phyloP scores from a whole-genome alignment of 768 basidiomycete genomes.

The Tricholoma matsutake region DNA sequence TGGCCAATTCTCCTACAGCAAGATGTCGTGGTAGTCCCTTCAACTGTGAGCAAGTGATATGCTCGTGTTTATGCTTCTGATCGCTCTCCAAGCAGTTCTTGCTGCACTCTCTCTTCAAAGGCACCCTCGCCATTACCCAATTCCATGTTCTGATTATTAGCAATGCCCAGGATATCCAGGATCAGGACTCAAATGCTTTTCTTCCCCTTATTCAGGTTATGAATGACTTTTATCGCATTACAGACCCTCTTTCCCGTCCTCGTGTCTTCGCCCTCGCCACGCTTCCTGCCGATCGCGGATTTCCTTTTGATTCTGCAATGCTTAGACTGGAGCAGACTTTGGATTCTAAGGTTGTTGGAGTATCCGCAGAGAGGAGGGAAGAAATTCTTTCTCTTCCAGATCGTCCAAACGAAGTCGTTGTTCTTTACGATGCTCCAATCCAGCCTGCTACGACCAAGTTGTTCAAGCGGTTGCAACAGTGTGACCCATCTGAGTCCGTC shows the following conservation, averaged over 20 bases:
- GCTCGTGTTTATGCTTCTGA: background rate
- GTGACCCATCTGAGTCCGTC: slow-evolving; percentile 38
- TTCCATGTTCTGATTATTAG: slow-evolving; percentile 42
- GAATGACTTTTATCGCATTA: slow-evolving; percentile 40
- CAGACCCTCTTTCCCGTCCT: slow-evolving; percentile 35
- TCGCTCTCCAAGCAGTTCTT: slow-evolving; percentile 30
- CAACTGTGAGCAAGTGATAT: slow-evolving; percentile 29
- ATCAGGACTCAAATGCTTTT: slow-evolving; percentile 32
- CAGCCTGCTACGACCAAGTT: slow-evolving; percentile 37
- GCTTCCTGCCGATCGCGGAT: slow-evolving; percentile 21
- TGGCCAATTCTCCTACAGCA: slow-evolving; percentile 24
- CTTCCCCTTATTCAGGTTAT: slow-evolving; percentile 42
- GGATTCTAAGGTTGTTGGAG: slow-evolving; percentile 36
- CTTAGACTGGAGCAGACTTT: slow-evolving; percentile 38
- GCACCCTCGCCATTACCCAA: slow-evolving; percentile 40
- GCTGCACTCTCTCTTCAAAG: slow-evolving; percentile 34
- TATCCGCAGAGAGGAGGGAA: slow-evolving; percentile 29
- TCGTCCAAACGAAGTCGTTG: slow-evolving; percentile 48
- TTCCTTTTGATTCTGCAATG: slow-evolving; percentile 31
- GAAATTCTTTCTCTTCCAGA: slow-evolving; percentile 33
- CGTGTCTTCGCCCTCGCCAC: slow-evolving; percentile 41
- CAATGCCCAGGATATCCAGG: slow-evolving; percentile 36
- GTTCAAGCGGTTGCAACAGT: slow-evolving; percentile 42
- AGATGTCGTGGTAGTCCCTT: slow-evolving; percentile 40
- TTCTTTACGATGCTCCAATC: slow-evolving; percentile 47